Evolutionary conservation across 2,329 filamentous ascomycete genomes (phyloP).

Genomic region (Calonectria leucothoes): DNA sequence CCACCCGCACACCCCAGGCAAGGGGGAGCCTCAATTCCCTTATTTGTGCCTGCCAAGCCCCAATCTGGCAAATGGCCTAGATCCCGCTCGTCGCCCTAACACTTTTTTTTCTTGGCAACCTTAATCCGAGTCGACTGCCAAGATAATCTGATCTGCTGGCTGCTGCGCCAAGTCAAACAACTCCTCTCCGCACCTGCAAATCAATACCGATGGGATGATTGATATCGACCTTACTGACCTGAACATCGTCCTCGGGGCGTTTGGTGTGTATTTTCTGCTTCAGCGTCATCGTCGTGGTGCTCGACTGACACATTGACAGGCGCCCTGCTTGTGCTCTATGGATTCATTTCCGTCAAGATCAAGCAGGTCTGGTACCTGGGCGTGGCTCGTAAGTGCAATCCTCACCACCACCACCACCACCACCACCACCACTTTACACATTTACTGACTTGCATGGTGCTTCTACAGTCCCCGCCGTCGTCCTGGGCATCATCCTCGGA

Average conservation of each 20-base stretch:
- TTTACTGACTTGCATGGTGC: neutral
- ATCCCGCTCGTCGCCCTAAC: neutral
- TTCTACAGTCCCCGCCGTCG: slow-evolving; percentile 62
- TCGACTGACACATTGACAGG: slow-evolving; percentile 43
- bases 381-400: slow-evolving; percentile 59
- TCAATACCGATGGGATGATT: slow-evolving; percentile 12
- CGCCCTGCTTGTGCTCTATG: slow-evolving; percentile 60
- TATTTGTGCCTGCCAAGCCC: neutral
- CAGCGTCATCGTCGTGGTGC: neutral
- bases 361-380: slow-evolving; percentile 66
- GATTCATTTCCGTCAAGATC: slow-evolving; percentile 63
- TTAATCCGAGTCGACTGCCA: neutral
- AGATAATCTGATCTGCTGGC: neutral
- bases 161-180: neutral
- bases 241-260: slow-evolving; percentile 22
- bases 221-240: slow-evolving; percentile 11
- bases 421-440: no score
- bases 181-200: neutral
- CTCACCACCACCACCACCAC: neutral
- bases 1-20: neutral
- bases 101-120: neutral
- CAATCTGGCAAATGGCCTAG: neutral
- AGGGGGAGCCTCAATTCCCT: neutral
- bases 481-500: slow-evolving; percentile 65
- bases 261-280: neutral